Conservation (phyloP, 2,329 filamentous ascomycete species). For the Fusarium pseudonygamai region DNA sequence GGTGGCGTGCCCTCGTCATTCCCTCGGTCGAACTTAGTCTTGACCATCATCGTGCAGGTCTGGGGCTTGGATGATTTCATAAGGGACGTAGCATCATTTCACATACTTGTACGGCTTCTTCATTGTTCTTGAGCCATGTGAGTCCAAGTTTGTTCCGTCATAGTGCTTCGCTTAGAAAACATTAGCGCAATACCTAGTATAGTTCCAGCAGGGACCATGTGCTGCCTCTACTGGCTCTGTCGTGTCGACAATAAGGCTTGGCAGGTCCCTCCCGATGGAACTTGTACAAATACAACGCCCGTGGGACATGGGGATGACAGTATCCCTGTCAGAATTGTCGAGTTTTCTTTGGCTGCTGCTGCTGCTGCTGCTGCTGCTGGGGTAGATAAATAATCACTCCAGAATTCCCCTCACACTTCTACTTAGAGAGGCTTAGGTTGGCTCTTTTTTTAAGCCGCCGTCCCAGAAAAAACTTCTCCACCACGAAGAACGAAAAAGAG, state of each 20-base stretch:
- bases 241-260: conserved; percentile 25
- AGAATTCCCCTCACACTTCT: background rate
- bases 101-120: too few species aligned
- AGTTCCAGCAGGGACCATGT: conserved; percentile 34
- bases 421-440: background rate
- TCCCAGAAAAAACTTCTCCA: background rate
- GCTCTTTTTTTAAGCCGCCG: conserved; percentile 9
- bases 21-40: background rate
- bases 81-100: background rate
- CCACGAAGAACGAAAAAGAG: background rate
- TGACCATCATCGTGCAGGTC: conserved; percentile 17
- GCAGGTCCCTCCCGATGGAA: conserved; percentile 30
- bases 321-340: background rate
- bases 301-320: conserved; percentile 28
- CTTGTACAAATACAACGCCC: background rate
- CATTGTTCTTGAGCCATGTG: background rate
- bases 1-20: background rate
- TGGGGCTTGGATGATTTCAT: background rate
- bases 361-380: background rate
- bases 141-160: conserved; percentile 21
- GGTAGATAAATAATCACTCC: background rate
- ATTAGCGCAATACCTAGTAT: conserved; percentile 8
- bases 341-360: background rate
- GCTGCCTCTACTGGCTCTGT: conserved; percentile 36
- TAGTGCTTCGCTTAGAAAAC: conserved; percentile 21